Evolutionary conservation across 345 rosid genomes (phyloP), one percentile per base, ranked within the genome.

Genomic region (Adansonia digitata): DNA sequence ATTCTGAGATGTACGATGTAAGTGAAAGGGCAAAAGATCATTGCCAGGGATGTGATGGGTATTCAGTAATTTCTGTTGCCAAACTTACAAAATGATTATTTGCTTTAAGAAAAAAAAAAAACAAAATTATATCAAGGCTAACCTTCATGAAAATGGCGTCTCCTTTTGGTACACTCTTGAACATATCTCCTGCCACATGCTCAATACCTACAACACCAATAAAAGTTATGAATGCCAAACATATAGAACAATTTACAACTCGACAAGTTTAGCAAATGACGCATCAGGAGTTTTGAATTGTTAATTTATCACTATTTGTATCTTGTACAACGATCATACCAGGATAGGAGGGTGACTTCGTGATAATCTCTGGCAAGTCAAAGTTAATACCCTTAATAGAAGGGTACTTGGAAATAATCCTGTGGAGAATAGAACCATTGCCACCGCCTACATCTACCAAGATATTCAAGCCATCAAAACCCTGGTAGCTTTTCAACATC

Each of bases 81-180:
- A 13, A 20, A 48, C 71, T 74, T 17, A 69, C 61, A 69, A 68
- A 55, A 67, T 1, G 24, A 37, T 5, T 42, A 0, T 31, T 6
- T 62, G 63, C 57, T 43, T 17, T 7, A 57, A 48, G 0, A 71
- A 15, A 37, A 2, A n/a, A 17, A 57, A 48, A 0, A 71, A 15
- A 37, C 2, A n/a, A 17, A 60, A 46, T 14, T 40, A 5, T 20
- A 22, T 65, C 18, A 35, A 69, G 59, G 59, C 37, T 39, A 13
- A 90, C 93, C 90, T 89, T 87, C 88, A 89, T 88, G 89, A 88
- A 88, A 77, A 90, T 86, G 69, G 86, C 87, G 55, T 92, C 89
- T 75, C 89, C 93, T 70, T 86, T 77, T 11, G 96, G 94, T 55
- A 84, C 79, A 24, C 52, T 74, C 49, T 42, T 40, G 62, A 84